These are phyloP conservation scores for Xylariaceae sp. DNA, from an alignment of 2,329 filamentous ascomycete genomes.

Conservation along the genomic window DNA sequence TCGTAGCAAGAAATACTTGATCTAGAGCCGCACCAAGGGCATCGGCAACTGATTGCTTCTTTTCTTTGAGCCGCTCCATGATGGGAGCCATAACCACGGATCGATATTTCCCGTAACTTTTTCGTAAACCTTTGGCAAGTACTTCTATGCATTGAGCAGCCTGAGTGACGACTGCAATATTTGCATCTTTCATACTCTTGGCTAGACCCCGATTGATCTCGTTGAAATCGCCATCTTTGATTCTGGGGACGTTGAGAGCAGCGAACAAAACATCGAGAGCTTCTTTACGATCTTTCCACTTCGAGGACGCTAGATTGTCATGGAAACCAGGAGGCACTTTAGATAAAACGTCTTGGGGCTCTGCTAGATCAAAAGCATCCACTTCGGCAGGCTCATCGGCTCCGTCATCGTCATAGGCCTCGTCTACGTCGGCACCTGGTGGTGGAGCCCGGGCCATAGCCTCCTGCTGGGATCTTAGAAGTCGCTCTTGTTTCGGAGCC, in stretches of 20 bases:
- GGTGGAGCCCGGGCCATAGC: constrained; percentile 68
- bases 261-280: constrained; percentile 77
- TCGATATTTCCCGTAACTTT: constrained; percentile 75
- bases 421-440: constrained; percentile 53
- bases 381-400: constrained; percentile 66
- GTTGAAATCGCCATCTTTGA: constrained; percentile 85
- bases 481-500: constrained; percentile 81
- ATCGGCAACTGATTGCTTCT: constrained; percentile 85
- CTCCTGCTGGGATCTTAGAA: constrained; percentile 85
- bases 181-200: constrained; percentile 98
- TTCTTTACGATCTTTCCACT: constrained; percentile 98
- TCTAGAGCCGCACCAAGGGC: constrained; percentile 84
- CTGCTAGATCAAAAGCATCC: constrained; percentile 76
- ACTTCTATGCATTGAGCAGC: constrained; percentile 91
- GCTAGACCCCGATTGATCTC: constrained; percentile 81
- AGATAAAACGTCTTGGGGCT: constrained; percentile 79
- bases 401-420: constrained; percentile 54
- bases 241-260: constrained; percentile 76
- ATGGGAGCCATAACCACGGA: constrained; percentile 79
- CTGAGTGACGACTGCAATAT: constrained; percentile 88
- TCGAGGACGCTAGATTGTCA: constrained; percentile 81
- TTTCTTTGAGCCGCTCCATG: constrained; percentile 94
- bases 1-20: constrained; percentile 60
- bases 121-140: constrained; percentile 79
- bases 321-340: constrained; percentile 79